phyloP scores from a whole-genome alignment of 306 rosid species.

The Dryas drummondii region DNA sequence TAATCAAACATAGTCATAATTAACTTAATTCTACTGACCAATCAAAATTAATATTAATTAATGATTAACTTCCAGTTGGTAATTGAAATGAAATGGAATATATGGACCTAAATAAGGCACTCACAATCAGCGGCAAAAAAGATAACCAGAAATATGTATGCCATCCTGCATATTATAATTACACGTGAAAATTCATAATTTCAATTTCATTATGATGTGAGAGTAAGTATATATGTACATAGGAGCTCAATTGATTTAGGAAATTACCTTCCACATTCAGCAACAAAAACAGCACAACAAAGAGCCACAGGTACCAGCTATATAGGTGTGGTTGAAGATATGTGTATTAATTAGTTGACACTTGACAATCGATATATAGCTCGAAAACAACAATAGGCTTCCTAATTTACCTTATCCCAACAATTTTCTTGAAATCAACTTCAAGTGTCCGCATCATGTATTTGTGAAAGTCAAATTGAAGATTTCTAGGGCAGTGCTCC shows the following conservation, averaged over 20 bases:
- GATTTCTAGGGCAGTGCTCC: conserved; percentile 36
- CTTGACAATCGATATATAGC: conserved; percentile 7
- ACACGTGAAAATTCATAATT: conserved; percentile 6
- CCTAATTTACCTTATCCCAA: conserved; percentile 72
- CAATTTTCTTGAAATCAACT: conserved; percentile 66
- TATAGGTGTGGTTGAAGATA: conserved; percentile 6
- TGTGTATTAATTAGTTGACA: conserved; percentile 8
- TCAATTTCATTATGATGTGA: neutral
- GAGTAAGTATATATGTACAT: neutral
- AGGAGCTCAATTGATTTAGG: conserved; percentile 13
- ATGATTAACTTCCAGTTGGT: neutral
- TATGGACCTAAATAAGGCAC: conserved; percentile 28
- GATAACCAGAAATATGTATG: conserved; percentile 91
- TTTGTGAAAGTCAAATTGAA: conserved; percentile 45
- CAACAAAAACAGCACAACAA: conserved; percentile 85
- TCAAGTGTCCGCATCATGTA: conserved; percentile 66
- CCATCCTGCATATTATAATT: conserved; percentile 63
- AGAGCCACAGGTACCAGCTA: conserved; percentile 94
- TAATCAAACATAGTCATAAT: neutral
- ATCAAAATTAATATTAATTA: neutral
- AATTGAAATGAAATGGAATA: neutral
- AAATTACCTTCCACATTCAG: conserved; percentile 68
- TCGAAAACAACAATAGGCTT: conserved; percentile 5
- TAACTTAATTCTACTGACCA: neutral
- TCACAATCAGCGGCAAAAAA: conserved; percentile 82